phyloP scores from a whole-genome alignment of 2,329 filamentous ascomycete species.

The Sphaceloma murrayae region DNA sequence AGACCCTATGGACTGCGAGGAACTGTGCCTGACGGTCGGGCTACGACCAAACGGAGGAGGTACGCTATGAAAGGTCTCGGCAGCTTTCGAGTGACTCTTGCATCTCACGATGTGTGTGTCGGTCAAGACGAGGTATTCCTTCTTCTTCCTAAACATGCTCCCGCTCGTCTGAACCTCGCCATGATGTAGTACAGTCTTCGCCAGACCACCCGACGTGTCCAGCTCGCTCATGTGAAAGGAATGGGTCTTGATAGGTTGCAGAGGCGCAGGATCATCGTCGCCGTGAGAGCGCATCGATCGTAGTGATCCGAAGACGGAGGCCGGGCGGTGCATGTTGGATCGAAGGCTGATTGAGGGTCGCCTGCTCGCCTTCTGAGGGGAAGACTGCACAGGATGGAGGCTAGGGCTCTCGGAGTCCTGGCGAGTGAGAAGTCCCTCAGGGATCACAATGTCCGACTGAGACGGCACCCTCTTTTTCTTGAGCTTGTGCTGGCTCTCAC shows the following conservation, averaged over 20 bases:
- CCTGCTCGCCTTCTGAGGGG: constrained; percentile 21
- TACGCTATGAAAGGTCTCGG: constrained; percentile 47
- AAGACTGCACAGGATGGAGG: constrained; percentile 19
- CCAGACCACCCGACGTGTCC: constrained; percentile 21
- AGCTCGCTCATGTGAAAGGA: constrained; percentile 38
- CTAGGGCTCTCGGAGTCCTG: constrained; percentile 20
- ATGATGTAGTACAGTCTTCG: constrained; percentile 49
- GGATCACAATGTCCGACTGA: constrained; percentile 20
- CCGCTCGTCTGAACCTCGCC: constrained; percentile 62
- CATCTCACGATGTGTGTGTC: constrained; percentile 59
- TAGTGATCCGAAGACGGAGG: constrained; percentile 51
- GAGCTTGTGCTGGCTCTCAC: constrained; percentile 21
- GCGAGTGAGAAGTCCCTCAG: constrained; percentile 23
- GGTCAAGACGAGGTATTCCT: constrained; percentile 61
- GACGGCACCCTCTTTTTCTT: constrained; percentile 23
- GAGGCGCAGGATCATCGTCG: constrained; percentile 41
- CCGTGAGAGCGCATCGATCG: constrained; percentile 44
- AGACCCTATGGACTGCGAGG: constrained; percentile 50
- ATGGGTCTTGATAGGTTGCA: constrained; percentile 43
- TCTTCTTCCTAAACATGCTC: constrained; percentile 62
- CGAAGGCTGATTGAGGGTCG: constrained; percentile 26
- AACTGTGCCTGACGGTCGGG: constrained; percentile 45
- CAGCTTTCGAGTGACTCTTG: constrained; percentile 57
- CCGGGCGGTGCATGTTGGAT: constrained; percentile 29
- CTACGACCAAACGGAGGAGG: constrained; percentile 32